Percentiles rank a stretch among this genome's conserved stretches.
These are phyloP conservation scores for Lentinula detonsa DNA, from an alignment of 768 basidiomycete species.

Conservation along the genomic window DNA sequence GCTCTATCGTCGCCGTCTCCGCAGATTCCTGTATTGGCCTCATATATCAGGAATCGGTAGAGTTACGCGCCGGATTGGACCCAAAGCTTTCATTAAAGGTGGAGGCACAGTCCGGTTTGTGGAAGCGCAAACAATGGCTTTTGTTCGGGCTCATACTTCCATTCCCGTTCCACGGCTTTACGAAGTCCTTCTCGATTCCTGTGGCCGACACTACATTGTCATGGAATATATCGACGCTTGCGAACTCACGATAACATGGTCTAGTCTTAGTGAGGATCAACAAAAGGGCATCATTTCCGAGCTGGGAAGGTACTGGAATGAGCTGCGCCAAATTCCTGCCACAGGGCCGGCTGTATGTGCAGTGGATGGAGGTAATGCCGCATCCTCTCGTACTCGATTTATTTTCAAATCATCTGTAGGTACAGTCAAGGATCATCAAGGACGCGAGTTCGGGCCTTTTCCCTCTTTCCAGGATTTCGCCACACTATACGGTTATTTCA, in stretches of 20 bases:
- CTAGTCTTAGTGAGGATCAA: background rate
- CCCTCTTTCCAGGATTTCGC: background rate
- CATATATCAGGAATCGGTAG: background rate
- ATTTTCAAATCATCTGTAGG: background rate
- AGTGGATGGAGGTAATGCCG: background rate
- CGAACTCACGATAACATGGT: background rate
- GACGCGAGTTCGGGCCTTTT: background rate
- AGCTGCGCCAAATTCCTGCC: background rate
- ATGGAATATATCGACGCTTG: background rate
- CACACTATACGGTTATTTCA: background rate
- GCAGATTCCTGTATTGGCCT: background rate
- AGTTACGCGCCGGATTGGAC: background rate
- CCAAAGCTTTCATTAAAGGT: background rate
- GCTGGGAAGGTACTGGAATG: background rate
- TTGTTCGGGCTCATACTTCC: background rate
- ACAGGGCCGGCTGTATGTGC: background rate
- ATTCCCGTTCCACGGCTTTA: conserved; percentile 1
- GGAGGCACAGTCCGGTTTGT: background rate
- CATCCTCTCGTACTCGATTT: background rate
- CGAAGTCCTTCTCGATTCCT: background rate
- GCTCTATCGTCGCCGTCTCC: background rate
- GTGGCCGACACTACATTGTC: background rate
- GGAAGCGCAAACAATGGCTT: background rate
- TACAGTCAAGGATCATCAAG: background rate
- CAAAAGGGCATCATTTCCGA: background rate